Evolutionary conservation across 768 basidiomycete genomes (phyloP).

Genomic region (Russula ochroleuca): DNA sequence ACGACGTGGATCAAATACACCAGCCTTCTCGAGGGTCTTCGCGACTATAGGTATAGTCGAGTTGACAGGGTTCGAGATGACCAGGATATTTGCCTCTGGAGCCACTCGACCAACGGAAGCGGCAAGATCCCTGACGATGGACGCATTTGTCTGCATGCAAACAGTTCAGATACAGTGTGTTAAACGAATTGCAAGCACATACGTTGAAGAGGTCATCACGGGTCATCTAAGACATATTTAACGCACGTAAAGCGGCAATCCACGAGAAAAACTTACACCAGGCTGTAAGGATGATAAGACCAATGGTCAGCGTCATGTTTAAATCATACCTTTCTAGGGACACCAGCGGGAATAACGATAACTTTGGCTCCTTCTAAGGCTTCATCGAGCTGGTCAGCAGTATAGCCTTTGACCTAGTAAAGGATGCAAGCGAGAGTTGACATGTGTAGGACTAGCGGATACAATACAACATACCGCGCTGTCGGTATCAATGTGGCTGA

Average conservation of each 20-base stretch:
- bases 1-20: slow-evolving; percentile 83
- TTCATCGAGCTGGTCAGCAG: slow-evolving; percentile 82
- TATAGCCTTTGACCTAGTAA: slow-evolving; percentile 66
- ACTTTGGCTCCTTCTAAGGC: slow-evolving; percentile 89
- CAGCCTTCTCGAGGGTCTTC: slow-evolving; percentile 83
- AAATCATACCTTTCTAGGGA: slow-evolving; percentile 83
- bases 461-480: slow-evolving; percentile 56
- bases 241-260: slow-evolving; percentile 31
- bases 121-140: slow-evolving; percentile 95
- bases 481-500: slow-evolving; percentile 87
- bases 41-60: slow-evolving; percentile 98
- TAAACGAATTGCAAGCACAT: slow-evolving; percentile 33
- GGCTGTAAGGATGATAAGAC: slow-evolving; percentile 50
- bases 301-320: slow-evolving; percentile 8
- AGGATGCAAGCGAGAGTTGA: background rate
- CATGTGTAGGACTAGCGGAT: background rate
- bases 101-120: slow-evolving; percentile 78
- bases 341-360: slow-evolving; percentile 97
- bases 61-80: slow-evolving; percentile 99
- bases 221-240: slow-evolving; percentile 62
- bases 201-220: slow-evolving; percentile 96
- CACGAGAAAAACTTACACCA: slow-evolving; percentile 56
- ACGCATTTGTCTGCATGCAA: slow-evolving; percentile 78
- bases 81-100: slow-evolving; percentile 88
- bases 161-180: slow-evolving; percentile 6